Evolutionary conservation across 345 rosid species (phyloP).

Genomic region (Clausena lansium): DNA sequence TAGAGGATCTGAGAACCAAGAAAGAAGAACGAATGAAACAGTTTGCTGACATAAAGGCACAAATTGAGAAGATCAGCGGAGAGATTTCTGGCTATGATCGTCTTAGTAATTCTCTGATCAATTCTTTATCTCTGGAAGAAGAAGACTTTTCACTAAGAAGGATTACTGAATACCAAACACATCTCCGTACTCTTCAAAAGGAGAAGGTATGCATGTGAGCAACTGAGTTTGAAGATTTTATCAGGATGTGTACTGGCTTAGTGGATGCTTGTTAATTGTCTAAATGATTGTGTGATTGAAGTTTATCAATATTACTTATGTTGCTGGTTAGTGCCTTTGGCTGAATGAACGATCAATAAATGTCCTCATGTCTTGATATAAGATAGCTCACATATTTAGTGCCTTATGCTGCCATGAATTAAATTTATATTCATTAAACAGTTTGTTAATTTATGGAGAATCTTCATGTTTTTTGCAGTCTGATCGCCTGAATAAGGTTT

Average conservation of each 20-base stretch:
- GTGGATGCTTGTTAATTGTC: background rate
- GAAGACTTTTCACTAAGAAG: slow-evolving; percentile 79
- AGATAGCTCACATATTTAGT: background rate
- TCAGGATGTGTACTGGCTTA: background rate
- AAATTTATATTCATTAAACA: background rate
- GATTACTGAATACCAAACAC: slow-evolving; percentile 79
- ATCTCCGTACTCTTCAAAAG: slow-evolving; percentile 75
- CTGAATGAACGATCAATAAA: background rate
- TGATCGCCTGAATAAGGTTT: slow-evolving; percentile 81
- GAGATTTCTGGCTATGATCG: slow-evolving; percentile 75
- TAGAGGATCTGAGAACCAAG: slow-evolving; percentile 71
- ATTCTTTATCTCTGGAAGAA: slow-evolving; percentile 57
- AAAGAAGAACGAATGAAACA: slow-evolving; percentile 81
- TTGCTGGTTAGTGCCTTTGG: background rate
- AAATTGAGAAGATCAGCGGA: slow-evolving; percentile 75
- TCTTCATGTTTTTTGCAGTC: slow-evolving; percentile 53
- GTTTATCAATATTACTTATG: background rate
- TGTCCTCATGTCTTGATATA: background rate
- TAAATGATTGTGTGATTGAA: background rate
- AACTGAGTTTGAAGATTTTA: background rate
- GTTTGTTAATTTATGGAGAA: background rate
- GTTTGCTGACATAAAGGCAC: slow-evolving; percentile 66
- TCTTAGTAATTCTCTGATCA: slow-evolving; percentile 34
- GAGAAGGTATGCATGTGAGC: slow-evolving; percentile 62
- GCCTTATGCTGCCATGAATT: background rate